phyloP scores from a whole-genome alignment of 2,329 filamentous ascomycete species.

The Calonectria hongkongensis region DNA sequence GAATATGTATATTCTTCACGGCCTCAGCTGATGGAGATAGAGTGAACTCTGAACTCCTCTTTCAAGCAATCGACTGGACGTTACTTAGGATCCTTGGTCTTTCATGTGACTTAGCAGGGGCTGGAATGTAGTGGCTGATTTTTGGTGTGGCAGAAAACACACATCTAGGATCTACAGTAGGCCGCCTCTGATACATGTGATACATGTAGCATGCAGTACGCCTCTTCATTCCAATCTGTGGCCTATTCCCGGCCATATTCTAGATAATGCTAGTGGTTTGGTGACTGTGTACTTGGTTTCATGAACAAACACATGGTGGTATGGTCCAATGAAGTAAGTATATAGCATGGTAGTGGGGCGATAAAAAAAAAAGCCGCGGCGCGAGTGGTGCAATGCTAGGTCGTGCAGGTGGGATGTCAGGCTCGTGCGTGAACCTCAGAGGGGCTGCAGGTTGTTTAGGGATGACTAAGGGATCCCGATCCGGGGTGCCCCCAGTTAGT shows the following conservation, averaged over 20 bases:
- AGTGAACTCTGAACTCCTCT: background rate
- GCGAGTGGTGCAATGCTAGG: background rate
- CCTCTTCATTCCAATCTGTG: background rate
- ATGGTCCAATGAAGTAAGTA: background rate
- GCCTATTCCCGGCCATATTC: conserved; percentile 1
- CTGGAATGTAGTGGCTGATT: background rate
- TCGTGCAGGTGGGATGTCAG: conserved; percentile 15
- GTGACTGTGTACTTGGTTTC: background rate
- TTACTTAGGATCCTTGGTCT: background rate
- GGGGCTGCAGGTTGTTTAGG: conserved; percentile 9
- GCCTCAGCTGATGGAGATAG: background rate
- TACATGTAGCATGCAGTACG: background rate
- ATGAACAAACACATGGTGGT: background rate
- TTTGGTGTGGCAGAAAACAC: background rate
- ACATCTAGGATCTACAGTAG: background rate
- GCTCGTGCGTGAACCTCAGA: conserved; percentile 29
- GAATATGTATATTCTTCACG: background rate
- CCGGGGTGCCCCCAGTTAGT: conserved; percentile 30
- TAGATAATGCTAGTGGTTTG: no score
- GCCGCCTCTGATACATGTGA: background rate
- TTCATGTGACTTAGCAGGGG: background rate
- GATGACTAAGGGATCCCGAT: conserved; percentile 37
- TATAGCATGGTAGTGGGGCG: background rate
- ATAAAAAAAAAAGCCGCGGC: background rate
- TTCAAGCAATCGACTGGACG: background rate